Evolutionary conservation across 139 green algal genomes (phyloP), one percentile per base, ranked within the genome.

Genomic region (Haematococcus sp.): DNA sequence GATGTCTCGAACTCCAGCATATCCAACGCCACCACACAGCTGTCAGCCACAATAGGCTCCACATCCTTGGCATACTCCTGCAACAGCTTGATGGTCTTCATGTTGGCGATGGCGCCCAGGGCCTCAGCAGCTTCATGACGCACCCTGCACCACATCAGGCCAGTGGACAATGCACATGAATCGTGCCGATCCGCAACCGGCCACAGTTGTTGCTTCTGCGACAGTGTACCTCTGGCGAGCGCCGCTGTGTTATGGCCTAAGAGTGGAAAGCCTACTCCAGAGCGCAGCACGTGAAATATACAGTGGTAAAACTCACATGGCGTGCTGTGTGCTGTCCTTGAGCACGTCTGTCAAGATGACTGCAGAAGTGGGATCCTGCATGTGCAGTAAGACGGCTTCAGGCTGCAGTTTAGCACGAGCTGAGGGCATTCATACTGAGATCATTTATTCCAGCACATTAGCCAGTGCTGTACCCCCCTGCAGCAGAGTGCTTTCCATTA

Each of bases 121-220:
- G 95, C 95, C 74, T 99, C 96, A 4, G 96, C 96, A 31, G 96
- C 96, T 77, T 99, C 95, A 76, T 99, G 95, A 9, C 95, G 85
- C 66, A 99, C 95, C 74, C 73, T 78, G 64, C 28, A 54, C 44
- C 25, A 20, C 40, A 43, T 34, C n/a, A n/a, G n/a, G n/a, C n/a
- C n/a, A n/a, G n/a, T n/a, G n/a, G n/a, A n/a, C n/a, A n/a, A n/a
- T n/a, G n/a, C n/a, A n/a, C n/a, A n/a, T n/a, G n/a, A n/a, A n/a
- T n/a, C n/a, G n/a, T n/a, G n/a, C n/a, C n/a, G n/a, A n/a, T n/a
- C n/a, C n/a, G n/a, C n/a, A n/a, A n/a, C n/a, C n/a, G n/a, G n/a
- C n/a, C n/a, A 7, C 40, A 49, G 40, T 11, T 49, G 7, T 49
- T 49, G 40, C 40, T 49, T 49, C 40, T n/a, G n/a, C n/a, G n/a